Evolutionary conservation across 768 basidiomycete species (phyloP).

Genomic region (Lentinula sp.): DNA sequence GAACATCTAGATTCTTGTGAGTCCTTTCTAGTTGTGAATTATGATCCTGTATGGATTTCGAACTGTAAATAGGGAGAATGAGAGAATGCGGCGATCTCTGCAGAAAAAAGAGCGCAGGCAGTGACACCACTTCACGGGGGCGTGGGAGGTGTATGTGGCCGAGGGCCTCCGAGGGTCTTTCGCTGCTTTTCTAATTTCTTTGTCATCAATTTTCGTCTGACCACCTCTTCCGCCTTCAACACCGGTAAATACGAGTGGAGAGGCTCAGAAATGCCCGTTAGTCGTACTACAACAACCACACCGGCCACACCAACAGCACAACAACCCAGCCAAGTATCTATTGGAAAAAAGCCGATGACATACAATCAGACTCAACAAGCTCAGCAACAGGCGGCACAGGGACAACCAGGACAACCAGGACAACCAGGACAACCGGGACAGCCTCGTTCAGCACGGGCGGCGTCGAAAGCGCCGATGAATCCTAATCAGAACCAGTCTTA

Average conservation of each 20-base stretch:
- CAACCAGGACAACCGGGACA: neutral
- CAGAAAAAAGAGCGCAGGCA: no score
- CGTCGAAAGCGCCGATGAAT: conserved; percentile 52
- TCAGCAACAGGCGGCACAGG: conserved; percentile 21
- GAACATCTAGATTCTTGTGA: no score
- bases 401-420: neutral
- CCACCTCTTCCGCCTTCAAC: neutral
- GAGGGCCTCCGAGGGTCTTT: neutral
- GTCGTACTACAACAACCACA: neutral
- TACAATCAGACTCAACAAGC: conserved; percentile 40
- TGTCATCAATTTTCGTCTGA: neutral
- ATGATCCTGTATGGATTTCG: no score
- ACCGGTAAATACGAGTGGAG: neutral
- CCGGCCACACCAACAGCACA: neutral
- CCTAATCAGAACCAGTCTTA: conserved; percentile 34
- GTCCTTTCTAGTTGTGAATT: no score
- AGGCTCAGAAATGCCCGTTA: neutral
- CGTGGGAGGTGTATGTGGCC: no score
- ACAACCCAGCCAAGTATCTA: conserved; percentile 72
- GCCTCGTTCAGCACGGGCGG: conserved; percentile 36
- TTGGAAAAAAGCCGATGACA: conserved; percentile 91
- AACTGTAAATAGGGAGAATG: no score
- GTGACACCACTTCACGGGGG: no score
- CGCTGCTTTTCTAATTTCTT: neutral
- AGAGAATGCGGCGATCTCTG: no score